Evolutionary conservation across 331 rosid genomes (phyloP), one percentile per base, ranked within the genome.

Genomic region (Rosa hybrid): DNA sequence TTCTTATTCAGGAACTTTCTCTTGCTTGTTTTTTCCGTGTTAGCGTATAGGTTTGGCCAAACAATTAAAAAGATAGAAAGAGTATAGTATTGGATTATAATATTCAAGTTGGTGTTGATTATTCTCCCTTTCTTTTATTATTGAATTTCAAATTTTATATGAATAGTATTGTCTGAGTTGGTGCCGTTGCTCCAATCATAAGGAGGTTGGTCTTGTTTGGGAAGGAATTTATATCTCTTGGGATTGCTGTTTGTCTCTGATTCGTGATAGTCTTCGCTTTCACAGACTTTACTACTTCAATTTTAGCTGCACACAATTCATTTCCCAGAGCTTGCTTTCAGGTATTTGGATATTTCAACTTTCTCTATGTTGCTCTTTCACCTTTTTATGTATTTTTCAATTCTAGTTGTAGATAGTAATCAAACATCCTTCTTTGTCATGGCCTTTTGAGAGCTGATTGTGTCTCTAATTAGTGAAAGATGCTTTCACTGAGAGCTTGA

Each of bases 181-280:
- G 91, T 91, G 80, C 85, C 88, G 82, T 71, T 89, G 96, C 85
- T 91, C 91, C 98, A 90, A 92, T 92, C 87, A 94, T 88, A 91
- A 86, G 98, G 84, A 90, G 88, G 88, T 81, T 80, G 88, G 88
- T 84, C 86, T 86, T 89, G 74, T 83, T 88, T 82, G 85, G 76
- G 80, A 81, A 82, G 39, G 71, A 67, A 17, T 68, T 79, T 82
- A 84, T 57, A 85, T 91, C 86, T 86, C 88, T 90, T 74, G 89
- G 91, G 86, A 82, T 87, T 85, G 74, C 75, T 85, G 85, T 90
- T 87, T 86, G 89, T 91, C 94, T 86, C 80, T 75, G 74, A 84
- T 87, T 82, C 56, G 57, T 84, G 82, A 46, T 68, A 80, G 39
- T 68, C 12, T 63, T 51, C 4, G 42, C 17, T 63, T 71, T 34